Evolutionary conservation across 345 rosid species (phyloP), one percentile per base, ranked within the genome.

Genomic region (Odontarrhena argentea): DNA sequence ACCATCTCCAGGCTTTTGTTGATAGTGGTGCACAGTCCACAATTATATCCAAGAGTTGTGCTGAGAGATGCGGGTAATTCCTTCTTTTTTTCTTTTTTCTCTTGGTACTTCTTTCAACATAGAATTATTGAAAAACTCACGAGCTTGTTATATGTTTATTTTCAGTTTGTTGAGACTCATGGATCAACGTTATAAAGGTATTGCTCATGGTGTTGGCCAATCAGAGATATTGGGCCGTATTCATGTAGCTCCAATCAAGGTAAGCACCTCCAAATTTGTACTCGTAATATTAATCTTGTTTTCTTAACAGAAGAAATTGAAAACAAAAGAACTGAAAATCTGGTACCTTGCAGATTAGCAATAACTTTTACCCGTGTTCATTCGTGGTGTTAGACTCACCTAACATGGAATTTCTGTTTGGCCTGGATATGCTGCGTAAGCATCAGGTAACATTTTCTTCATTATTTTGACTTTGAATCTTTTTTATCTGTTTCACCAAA

Each of bases 11-110:
- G 99, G 99, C 97, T 60, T 94, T 94, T 51, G 95, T 94, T 77
- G 97, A 94, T 79, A 91, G 97, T 73, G 97, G 99, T 72, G 99
- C 99, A 41, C 96, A 94, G 76, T 91, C 99, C 2, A 94, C 99
- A 41, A 94, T 94, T 67, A 94, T 94, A 76, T 94, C 99, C 73
- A 91, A 88, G 86, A 88, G 84, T 75, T 94, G 99, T 82, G 99
- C 97, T 14, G 97, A 94, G 81, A 87, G 83, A 62, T 88, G 87
- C 60, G 96, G 97, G 99, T 94, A 81, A 73, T 82, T 81, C 13
- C 63, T 64, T 9, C 60, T 22, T 9, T 45, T 11, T 47, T 3
- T 8, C 32, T 14, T 38, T 37, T 14, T 38, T 37, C 61, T 14
- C 70, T 46, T 64, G 32, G 37, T 56, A 14, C 49, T 62, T 62